These are phyloP conservation scores for Alternaria solani DNA, from an alignment of 2,329 filamentous ascomycete genomes.

Conservation along the genomic window DNA sequence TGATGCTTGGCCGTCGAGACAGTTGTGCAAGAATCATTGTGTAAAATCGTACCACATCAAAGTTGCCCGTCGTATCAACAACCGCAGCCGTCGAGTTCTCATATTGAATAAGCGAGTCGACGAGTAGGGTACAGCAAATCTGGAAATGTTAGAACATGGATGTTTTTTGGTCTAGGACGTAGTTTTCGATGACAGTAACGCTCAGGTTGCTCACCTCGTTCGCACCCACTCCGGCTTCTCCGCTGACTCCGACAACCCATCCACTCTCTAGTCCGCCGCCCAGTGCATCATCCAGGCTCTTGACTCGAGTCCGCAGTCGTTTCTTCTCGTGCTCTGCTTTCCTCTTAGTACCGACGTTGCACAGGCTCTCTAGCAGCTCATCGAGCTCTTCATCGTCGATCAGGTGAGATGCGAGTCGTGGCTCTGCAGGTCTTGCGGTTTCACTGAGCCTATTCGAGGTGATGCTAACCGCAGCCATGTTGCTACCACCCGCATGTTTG, in stretches of 20 bases:
- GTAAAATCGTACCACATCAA: slow-evolving; percentile 55
- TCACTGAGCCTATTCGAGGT: neutral
- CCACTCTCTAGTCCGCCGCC: slow-evolving; percentile 50
- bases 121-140: slow-evolving; percentile 46
- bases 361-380: slow-evolving; percentile 13
- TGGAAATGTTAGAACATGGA: neutral
- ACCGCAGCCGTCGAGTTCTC: slow-evolving; percentile 48
- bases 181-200: neutral
- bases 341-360: neutral
- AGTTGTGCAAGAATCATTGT: slow-evolving; percentile 36
- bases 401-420: slow-evolving; percentile 28
- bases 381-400: slow-evolving; percentile 31
- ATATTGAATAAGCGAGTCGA: slow-evolving; percentile 49
- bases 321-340: neutral
- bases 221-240: slow-evolving; percentile 34
- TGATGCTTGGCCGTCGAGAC: slow-evolving; percentile 8
- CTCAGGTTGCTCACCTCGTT: slow-evolving; percentile 29
- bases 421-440: slow-evolving; percentile 14
- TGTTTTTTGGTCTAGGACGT: fast-evolving
- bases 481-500: neutral
- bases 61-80: slow-evolving; percentile 57
- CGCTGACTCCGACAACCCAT: slow-evolving; percentile 48
- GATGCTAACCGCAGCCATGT: neutral
- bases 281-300: slow-evolving; percentile 49
- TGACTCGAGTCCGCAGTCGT: slow-evolving; percentile 33